Base-by-base conservation (phyloP, 306 rosid genomes). In the Senna siamea region DNA sequence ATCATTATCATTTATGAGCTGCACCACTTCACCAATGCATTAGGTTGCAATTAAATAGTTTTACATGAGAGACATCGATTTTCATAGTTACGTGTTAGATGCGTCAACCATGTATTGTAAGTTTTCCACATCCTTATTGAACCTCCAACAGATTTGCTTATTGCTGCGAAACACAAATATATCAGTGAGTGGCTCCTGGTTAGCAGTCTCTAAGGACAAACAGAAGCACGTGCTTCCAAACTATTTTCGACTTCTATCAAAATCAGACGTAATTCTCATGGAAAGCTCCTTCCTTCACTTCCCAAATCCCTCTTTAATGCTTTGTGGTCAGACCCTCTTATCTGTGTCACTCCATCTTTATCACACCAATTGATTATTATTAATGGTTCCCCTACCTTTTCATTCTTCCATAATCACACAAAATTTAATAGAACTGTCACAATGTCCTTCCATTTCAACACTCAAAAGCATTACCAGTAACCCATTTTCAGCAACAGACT, bases 311-410 rank as follows among this genome's bases (percentile, higher is more conserved):
- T 59, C 26, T 28, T 15, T 5, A 28, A 26, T 72, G 68, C 68
- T 17, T 9, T 19, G 32, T 58, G 57, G 43, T 61, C 47, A 9
- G 66, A 10, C 26, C n/a, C 52, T 17, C 66, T 23, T 40, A 41
- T 28, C 40, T 55, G 54, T 56, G 54, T 14, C 19, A 30, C 14
- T 72, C 35, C 20, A 52, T 19, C 53, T 18, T 38, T 18, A 20
- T 50, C 76, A 41, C 47, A 32, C 34, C 17, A 58, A 40, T 35
- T 41, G 5, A 62, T 37, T 2, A 37, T 37, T 76, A 77, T 80
- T 64, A 28, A 77, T 32, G 57, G 43, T 56, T 58, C 47, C 53
- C 47, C 78, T 23, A 73, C 69, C 69, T 74, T 64, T 77, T 30
- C 76, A 64, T 63, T 80, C 67, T 73, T 55, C 13, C 4, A 34